Percentiles rank a stretch among this genome's conserved stretches.
Conservation (phyloP, 2,329 filamentous ascomycete genomes). For the Trichoderma arundinaceum region DNA sequence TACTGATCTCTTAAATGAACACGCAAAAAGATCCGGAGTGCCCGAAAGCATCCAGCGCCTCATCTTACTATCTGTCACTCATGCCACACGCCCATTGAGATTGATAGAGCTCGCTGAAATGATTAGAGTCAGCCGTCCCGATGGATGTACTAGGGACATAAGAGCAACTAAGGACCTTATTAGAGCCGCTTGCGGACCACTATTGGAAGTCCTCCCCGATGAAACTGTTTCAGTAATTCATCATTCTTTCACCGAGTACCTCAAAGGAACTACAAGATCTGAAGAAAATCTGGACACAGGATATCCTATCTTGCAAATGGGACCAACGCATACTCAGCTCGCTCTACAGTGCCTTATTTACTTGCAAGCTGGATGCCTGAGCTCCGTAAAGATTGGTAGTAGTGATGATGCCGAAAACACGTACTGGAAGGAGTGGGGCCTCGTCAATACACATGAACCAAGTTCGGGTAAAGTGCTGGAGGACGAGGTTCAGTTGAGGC, state of each 20-base stretch:
- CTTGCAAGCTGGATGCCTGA: constrained; percentile 34
- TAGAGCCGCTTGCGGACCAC: constrained; percentile 48
- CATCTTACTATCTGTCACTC: constrained; percentile 50
- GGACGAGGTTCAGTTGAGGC: constrained; percentile 21
- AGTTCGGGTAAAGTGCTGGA: neutral
- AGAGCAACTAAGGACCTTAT: constrained; percentile 47
- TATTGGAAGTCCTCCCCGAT: constrained; percentile 53
- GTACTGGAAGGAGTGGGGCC: neutral
- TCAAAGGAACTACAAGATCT: constrained; percentile 38
- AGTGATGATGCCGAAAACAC: neutral
- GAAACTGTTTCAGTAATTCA: constrained; percentile 53
- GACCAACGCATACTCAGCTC: constrained; percentile 36
- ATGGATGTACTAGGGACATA: constrained; percentile 31
- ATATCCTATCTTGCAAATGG: constrained; percentile 35
- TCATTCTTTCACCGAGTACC: constrained; percentile 56
- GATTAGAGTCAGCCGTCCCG: constrained; percentile 34
- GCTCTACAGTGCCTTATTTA: constrained; percentile 36
- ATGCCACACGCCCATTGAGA: constrained; percentile 49
- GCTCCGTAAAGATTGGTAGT: neutral
- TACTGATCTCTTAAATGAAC: constrained; percentile 47
- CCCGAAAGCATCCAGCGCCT: constrained; percentile 44
- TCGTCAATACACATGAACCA: neutral
- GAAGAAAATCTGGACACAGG: neutral
- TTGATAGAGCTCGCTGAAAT: constrained; percentile 50
- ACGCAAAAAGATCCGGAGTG: constrained; percentile 44